Base-by-base conservation (phyloP, 1,284 basidiomycete species). In the Irpex rosettiformis region DNA sequence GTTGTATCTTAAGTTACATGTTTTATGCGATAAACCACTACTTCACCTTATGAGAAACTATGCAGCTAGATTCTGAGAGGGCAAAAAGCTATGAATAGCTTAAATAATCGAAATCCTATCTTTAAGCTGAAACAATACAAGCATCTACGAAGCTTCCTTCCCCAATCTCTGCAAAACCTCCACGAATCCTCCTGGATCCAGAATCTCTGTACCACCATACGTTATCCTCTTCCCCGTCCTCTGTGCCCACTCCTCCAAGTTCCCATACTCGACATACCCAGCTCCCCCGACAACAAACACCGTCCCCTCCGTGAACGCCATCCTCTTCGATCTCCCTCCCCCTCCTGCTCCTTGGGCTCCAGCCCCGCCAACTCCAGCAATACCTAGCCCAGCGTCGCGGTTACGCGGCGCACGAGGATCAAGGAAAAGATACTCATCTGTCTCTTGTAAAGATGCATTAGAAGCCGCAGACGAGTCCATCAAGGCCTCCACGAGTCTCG, bases 251-350 rank as follows among this genome's bases (percentile, higher is more conserved):
- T 98, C 96, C 70, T 91, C 86, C 64, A 99, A 74, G 72, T 99
- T 99, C 5, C 94, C 93, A 68, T 96, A 98, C 75, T 99, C 97
- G 55, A 99, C 94, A 69, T 99, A 97, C 21, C 94, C 91, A 1
- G 95, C 97, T 3, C 97, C 97, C 3, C 97, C 97, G 0, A 99
- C 96, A 13, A 99, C 81, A 67, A 99, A 99, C 1, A 99, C 91
- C 65, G 95, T 85, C 16, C 91, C 89, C 64, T 99, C 96, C 16
- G 81, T 77, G 72, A 95, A 97, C n/a, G 85, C 83, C 86, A 93
- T 92, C 18, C 92, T 82, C 61, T 80, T 79, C 33, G 79, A 77
- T 53, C 82, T 74, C 24, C 85, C 79, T 53, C 77, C 74, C 21
- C 78, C 75, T 58, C 70, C 66, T 58, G 73, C 74, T 7, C 68